These are phyloP conservation scores for Corylus americana DNA, from an alignment of 306 rosid species.

Conservation along the genomic window DNA sequence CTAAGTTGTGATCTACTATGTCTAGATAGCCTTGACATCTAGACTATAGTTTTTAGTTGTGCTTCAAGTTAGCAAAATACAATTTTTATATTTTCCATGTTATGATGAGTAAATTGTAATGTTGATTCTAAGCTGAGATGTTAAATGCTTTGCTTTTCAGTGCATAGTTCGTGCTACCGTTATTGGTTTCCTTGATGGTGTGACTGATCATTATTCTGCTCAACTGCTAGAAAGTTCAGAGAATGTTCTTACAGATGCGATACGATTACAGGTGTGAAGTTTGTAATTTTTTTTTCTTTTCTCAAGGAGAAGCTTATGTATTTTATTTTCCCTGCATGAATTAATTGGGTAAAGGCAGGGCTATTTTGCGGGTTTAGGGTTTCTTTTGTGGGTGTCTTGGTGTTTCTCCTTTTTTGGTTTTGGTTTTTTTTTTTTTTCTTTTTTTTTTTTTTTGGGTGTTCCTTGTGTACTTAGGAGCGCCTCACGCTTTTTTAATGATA, in stretches of 20 bases:
- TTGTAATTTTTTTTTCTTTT: constrained; percentile 13
- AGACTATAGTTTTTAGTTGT: background rate
- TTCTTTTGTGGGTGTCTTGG: too few species aligned
- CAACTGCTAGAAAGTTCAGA: constrained; percentile 39
- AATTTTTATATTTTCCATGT: background rate
- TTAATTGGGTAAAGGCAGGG: background rate
- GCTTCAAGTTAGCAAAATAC: background rate
- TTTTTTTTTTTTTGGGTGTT: too few species aligned
- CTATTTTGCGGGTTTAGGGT: too few species aligned
- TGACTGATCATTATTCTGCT: constrained; percentile 37
- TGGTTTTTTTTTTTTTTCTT: too few species aligned
- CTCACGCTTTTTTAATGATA: too few species aligned
- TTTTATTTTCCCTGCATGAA: background rate
- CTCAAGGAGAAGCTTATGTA: background rate
- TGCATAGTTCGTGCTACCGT: constrained; percentile 82
- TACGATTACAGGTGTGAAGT: constrained; percentile 71
- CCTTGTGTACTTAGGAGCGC: too few species aligned
- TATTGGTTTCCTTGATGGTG: constrained; percentile 45
- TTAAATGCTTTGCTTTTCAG: constrained; percentile 49
- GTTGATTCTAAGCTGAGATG: constrained; percentile 10
- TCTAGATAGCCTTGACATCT: background rate
- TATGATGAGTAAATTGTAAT: background rate
- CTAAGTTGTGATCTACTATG: background rate
- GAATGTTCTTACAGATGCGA: constrained; percentile 71
- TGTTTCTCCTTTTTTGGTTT: too few species aligned